Base-by-base conservation (phyloP, 805 yeast species). In the Debaryomyces hansenii region DNA sequence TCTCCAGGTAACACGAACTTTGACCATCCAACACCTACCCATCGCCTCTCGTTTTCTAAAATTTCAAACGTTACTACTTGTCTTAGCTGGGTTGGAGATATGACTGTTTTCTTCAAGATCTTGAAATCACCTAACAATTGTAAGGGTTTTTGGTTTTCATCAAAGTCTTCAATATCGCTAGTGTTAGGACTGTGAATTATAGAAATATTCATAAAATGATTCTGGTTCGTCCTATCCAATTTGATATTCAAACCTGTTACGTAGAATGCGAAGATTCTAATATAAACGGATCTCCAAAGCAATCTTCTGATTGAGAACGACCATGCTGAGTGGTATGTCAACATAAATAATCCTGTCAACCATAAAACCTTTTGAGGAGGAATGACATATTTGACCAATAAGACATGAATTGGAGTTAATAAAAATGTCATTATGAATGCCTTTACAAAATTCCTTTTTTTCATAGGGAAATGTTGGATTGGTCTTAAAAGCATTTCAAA, bases 11-110 rank as follows among this genome's bases (percentile, higher is more conserved):
- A 54, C 32, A 80, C 57, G 14, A 66, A 63, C 41, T 71, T 69
- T 33, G 76, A 62, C 86, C 86, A 82, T 5, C 86, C 87, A 14
- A 82, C 48, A 0, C 83, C 85, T 3, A 82, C 31, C 85, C 86
- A 81, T 40, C 85, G 64, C 53, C 88, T 67, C 57, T 83, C 82
- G 52, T 82, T 78, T 53, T 83, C 84, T 33, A 77, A 56, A 1
- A 82, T 63, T 41, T 73, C 77, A 49, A 82, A 81, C 44, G 74
- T 66, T 1, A 82, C 70, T 3, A 73, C 65, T 52, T 79, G 80
- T 18, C 75, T 75, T 28, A 73, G 56, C 46, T 65, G 74, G 8
- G 77, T 70, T 3, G 78, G 66, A 0, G 77, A 69, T 3, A 66
- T 60, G 4, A 67, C 60, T 3, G 62, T 55, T 40, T 72, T 75